Evolutionary conservation across 169 alveolate genomes (phyloP), one percentile per base, ranked within the genome.

Genomic region (Plasmodium gallinaceum): DNA sequence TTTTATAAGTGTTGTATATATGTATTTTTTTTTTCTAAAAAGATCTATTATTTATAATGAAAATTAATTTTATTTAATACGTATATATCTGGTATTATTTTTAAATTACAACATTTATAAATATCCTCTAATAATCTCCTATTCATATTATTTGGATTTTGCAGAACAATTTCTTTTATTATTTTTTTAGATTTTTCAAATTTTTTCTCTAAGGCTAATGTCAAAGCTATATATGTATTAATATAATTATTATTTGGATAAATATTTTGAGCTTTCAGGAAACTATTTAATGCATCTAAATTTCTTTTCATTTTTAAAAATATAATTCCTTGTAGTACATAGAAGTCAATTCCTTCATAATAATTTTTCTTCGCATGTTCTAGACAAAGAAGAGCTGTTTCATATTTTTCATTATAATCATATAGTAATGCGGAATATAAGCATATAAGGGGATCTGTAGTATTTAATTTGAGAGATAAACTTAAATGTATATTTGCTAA

Each of bases 371-470:
- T 62, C 18, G 90, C 90, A 37, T 80, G 90, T 24, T 80, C 80
- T 80, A 80, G 68, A 68, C 90, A 80, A 66, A 80, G 76, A 45
- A 80, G 65, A 26, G 90, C 90, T 26, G 83, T 80, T 80, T 80
- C 90, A 26, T 80, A 80, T 32, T 80, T 80, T 60, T 65, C 69
- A 58, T 26, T 70, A 39, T 80, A 42, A 69, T 80, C 68, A 46
- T 80, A 80, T 80, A 80, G 18, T 5, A 72, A 66, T 20, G 90
- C 90, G 39, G 70, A 80, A 60, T 80, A 80, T 70, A 80, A 51
- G 26, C 90, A 66, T 70, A 80, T 61, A 52, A 80, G 45, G 7
- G 83, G 70, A 80, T 80, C 80, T 7, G 46, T 52, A 66, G 18
- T 65, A 68, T 80, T 52, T 54, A 80, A 22, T 46, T 80, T 80